Evolutionary conservation across 2,329 filamentous ascomycete genomes (phyloP), one percentile per base, ranked within the genome.

Genomic region (Paecilomyces variotii): DNA sequence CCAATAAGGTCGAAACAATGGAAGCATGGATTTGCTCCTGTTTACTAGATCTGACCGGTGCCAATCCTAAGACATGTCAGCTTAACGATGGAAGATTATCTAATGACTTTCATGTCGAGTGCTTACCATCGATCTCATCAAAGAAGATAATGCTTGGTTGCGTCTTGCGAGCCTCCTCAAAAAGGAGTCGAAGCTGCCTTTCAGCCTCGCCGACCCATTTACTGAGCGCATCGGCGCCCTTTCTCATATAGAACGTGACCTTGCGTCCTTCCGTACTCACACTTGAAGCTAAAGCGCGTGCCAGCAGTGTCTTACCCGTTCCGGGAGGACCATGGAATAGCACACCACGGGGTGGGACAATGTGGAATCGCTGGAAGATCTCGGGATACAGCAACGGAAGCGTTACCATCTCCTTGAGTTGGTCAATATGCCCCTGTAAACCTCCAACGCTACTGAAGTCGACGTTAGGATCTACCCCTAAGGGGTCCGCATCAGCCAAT

Each of bases 121-220:
- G 58, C 72, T 69, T 67, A 79, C 94, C 94, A 76, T 99, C 94
- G 65, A 99, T 99, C 74, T 99, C 94, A 72, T 99, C 94, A 67
- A 99, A 97, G 79, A 99, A 99, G 73, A 99, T 99, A 74, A 99
- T 99, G 73, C 93, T 97, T 0, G 94, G 94, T 69, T 99, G 94
- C 1, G 89, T 97, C 72, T 91, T 94, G 61, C 93, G 84, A 14
- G 94, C 94, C 75, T 99, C 94, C 67, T 97, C 94, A 64, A 99
- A 99, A 4, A 99, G 82, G 59, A 97, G 78, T 53, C 94, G 87
- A 57, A 99, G 84, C 72, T 99, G 94, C 75, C 93, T 88, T 76
- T 99, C 94, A 9, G 95, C 94, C 75, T 99, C 94, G 70, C 94
- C 94, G 56, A 99, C 94, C 94, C 94, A 99, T 76, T 99, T 99